Evolutionary conservation across 2,329 filamentous ascomycete genomes (phyloP).

Genomic region (Ophiostoma novo-ulmi): DNA sequence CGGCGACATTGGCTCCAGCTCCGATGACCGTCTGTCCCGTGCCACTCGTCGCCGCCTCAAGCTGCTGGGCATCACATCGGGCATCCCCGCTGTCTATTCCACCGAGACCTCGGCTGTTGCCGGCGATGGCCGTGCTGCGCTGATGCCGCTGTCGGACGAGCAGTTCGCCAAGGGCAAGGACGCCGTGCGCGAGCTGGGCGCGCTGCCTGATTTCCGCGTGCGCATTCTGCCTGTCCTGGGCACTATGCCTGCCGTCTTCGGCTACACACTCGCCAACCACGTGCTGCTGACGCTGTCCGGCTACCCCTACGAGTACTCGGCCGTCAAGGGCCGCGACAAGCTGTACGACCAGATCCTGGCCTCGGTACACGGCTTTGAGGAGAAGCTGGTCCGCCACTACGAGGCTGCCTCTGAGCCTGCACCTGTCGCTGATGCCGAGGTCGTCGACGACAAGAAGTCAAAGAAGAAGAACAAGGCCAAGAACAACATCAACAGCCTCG

Average conservation of each 20-base stretch:
- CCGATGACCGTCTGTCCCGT: slow-evolving; percentile 82
- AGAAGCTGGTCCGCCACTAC: slow-evolving; percentile 57
- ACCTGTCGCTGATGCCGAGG: not conserved
- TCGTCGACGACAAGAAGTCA: not conserved
- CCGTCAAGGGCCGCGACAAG: slow-evolving; percentile 78
- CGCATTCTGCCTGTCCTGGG: slow-evolving; percentile 92
- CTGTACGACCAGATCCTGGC: slow-evolving; percentile 83
- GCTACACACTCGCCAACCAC: slow-evolving; percentile 85
- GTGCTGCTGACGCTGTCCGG: slow-evolving; percentile 73
- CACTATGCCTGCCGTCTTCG: slow-evolving; percentile 96
- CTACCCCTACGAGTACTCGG: slow-evolving; percentile 81
- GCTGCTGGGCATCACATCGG: slow-evolving; percentile 68
- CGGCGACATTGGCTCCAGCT: slow-evolving; percentile 82
- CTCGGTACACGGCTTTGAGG: slow-evolving; percentile 70
- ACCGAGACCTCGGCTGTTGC: slow-evolving; percentile 61
- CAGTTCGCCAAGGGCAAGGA: slow-evolving; percentile 72
- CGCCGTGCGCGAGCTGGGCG: slow-evolving; percentile 77
- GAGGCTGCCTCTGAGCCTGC: not conserved
- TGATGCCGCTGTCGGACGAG: slow-evolving; percentile 80
- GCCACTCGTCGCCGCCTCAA: slow-evolving; percentile 77
- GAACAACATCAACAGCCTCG: slow-evolving; percentile 36
- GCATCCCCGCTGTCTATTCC: slow-evolving; percentile 88
- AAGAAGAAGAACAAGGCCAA: slow-evolving; percentile 16
- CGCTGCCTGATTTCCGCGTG: slow-evolving; percentile 86
- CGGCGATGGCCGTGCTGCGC: slow-evolving; percentile 81